Conservation (phyloP, 2,329 filamentous ascomycete species). For the Cladophialophora chaetospira region DNA sequence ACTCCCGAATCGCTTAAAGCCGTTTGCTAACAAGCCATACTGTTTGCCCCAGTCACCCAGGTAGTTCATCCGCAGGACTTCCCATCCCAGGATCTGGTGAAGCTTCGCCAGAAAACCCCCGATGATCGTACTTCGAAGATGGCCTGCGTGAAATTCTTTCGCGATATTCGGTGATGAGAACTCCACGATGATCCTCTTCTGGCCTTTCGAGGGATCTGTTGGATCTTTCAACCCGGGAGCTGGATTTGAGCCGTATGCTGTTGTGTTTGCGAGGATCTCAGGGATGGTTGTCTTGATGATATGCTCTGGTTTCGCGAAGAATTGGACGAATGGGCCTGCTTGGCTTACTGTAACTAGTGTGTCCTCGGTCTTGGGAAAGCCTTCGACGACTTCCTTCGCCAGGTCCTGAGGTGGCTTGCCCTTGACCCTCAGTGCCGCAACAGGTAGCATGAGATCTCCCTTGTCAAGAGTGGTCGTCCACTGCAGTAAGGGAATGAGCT, state of each 20-base stretch:
- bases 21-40: conserved; percentile 62
- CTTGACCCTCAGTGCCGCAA: conserved; percentile 51
- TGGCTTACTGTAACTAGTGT: conserved; percentile 38
- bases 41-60: conserved; percentile 71
- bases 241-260: conserved; percentile 62
- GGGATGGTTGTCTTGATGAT: conserved; percentile 61
- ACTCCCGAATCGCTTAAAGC: conserved; percentile 63
- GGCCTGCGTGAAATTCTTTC: conserved; percentile 67
- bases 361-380: conserved; percentile 61
- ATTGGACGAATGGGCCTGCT: conserved; percentile 63
- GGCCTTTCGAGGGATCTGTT: conserved; percentile 57
- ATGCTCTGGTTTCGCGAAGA: conserved; percentile 64
- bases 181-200: conserved; percentile 60
- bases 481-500: conserved; percentile 44
- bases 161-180: conserved; percentile 70
- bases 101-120: conserved; percentile 66
- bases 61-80: conserved; percentile 66
- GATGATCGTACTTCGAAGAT: conserved; percentile 67
- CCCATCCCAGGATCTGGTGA: conserved; percentile 63
- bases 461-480: conserved; percentile 52
- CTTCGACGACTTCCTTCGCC: conserved; percentile 56
- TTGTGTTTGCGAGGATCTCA: conserved; percentile 59
- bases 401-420: conserved; percentile 62
- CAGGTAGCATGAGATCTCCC: conserved; percentile 48
- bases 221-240: conserved; percentile 62